Percentiles rank a stretch among this genome's conserved stretches.
Evolutionary conservation across 306 rosid species (phyloP).

Genomic region (Medicago lupulina): DNA sequence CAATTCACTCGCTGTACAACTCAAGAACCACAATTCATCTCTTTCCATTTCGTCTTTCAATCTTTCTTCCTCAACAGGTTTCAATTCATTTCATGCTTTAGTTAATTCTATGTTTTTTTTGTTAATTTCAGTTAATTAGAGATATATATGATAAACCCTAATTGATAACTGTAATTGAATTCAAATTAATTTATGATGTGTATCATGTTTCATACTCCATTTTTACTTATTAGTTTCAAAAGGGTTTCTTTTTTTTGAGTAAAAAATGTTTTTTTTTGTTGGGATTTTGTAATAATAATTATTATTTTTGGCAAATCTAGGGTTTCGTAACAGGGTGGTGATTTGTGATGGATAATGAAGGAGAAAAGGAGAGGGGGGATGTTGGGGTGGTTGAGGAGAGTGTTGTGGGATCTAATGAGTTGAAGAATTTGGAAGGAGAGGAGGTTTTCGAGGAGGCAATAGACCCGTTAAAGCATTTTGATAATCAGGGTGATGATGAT

Average conservation of each 20-base stretch:
- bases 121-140: too few species aligned
- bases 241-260: background rate
- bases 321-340: conserved; percentile 47
- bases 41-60: too few species aligned
- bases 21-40: too few species aligned
- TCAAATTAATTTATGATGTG: too few species aligned
- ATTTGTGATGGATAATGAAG: conserved; percentile 62
- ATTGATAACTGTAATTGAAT: too few species aligned
- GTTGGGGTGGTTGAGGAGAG: conserved; percentile 49
- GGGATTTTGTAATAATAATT: background rate
- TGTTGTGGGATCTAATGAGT: conserved; percentile 45
- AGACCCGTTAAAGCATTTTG: conserved; percentile 41
- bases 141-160: too few species aligned
- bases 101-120: too few species aligned
- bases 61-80: too few species aligned
- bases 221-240: too few species aligned
- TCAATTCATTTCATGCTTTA: too few species aligned
- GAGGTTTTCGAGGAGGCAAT: conserved; percentile 71
- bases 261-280: background rate
- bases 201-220: too few species aligned
- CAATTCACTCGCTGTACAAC: too few species aligned
- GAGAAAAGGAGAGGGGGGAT: conserved; percentile 49
- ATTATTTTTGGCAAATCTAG: conserved; percentile 54
- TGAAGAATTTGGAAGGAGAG: conserved; percentile 52
- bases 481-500: conserved; percentile 45